Conservation (phyloP, 768 basidiomycete genomes). For the Mycena pura region DNA sequence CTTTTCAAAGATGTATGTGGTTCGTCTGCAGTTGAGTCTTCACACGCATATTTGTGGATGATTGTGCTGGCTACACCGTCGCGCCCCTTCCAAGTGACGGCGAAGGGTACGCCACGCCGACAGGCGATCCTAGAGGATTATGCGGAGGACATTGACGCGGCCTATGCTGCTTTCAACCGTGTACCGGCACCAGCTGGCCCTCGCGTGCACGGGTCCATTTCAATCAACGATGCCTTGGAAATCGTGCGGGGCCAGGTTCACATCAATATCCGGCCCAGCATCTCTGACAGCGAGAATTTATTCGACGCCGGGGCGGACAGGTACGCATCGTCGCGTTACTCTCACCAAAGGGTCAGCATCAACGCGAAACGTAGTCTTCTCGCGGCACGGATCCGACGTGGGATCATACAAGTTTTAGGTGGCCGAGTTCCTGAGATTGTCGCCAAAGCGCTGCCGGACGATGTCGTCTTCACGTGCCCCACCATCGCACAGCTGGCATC, state of each 20-base stretch:
- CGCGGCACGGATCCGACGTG: no score
- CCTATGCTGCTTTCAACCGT: background rate
- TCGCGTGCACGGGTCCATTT: background rate
- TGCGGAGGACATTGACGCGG: conserved; percentile 45
- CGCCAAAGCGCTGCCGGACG: no score
- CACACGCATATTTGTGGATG: no score
- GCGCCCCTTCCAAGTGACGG: no score
- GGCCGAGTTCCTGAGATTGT: background rate
- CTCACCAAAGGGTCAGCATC: background rate
- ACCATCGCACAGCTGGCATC: background rate
- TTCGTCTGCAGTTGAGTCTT: no score
- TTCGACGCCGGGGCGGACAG: no score
- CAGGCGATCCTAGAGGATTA: conserved; percentile 46
- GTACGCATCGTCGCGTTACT: background rate
- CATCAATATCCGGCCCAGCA: no score
- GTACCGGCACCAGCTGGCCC: background rate
- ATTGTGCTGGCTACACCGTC: no score
- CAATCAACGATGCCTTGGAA: background rate
- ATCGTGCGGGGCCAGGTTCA: background rate
- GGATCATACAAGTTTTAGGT: background rate
- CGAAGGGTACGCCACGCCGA: no score
- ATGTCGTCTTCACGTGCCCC: background rate
- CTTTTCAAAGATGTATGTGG: no score
- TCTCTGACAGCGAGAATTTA: no score
- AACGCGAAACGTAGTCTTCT: no score